Evolutionary conservation across 2,329 filamentous ascomycete genomes (phyloP).

Genomic region (Ophiostoma australiae): DNA sequence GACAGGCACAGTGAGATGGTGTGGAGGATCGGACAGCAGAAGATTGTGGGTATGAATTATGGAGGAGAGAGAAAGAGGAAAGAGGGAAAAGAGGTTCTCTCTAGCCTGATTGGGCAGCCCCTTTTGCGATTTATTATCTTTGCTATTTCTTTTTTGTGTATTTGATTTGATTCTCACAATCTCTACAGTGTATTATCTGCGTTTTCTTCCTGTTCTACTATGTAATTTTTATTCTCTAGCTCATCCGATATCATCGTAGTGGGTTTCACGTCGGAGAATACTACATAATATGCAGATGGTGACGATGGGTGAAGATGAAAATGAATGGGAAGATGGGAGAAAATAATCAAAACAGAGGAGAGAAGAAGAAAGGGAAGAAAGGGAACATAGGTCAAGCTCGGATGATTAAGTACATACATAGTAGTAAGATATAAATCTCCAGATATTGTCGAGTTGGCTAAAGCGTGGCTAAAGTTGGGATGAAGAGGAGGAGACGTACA

Average conservation of each 20-base stretch:
- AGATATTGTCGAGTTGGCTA: not conserved
- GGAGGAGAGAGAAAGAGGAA: too few species aligned
- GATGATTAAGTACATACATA: too few species aligned
- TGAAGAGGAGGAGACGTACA: not conserved
- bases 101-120: conserved; percentile 14
- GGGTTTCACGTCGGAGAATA: conserved; percentile 5
- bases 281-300: not conserved
- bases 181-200: not conserved
- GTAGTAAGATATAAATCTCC: not conserved
- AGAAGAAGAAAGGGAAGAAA: not conserved
- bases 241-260: not conserved
- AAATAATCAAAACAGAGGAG: not conserved
- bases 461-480: conserved; percentile 9
- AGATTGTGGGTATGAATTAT: not conserved
- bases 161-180: not conserved
- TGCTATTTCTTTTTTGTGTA: not conserved
- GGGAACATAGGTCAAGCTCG: not conserved
- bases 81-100: not conserved
- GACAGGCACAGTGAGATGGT: conserved; percentile 4
- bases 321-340: not conserved
- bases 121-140: not conserved
- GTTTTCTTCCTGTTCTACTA: not conserved
- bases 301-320: not conserved
- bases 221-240: not conserved
- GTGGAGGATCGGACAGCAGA: conserved; percentile 14